A percentile compares a stretch with the other conserved stretches of the same genome.
phyloP scores from a whole-genome alignment of 1,284 basidiomycete species.

The Somion occarium region DNA sequence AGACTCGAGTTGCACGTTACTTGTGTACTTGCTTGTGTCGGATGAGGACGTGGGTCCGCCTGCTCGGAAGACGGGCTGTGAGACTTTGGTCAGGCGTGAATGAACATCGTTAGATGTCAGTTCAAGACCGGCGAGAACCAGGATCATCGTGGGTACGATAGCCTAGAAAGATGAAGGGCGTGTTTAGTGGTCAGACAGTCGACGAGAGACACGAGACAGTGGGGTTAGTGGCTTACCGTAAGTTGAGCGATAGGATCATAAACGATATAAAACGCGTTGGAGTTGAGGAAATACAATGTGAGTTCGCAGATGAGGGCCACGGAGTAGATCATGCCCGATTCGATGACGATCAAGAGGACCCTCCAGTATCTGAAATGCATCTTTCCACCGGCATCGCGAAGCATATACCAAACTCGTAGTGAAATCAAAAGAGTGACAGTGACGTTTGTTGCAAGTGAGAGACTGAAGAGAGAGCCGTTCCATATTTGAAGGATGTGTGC shows the following conservation, averaged over 20 bases:
- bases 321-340: conserved; percentile 36
- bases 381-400: conserved; percentile 17
- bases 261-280: conserved; percentile 36
- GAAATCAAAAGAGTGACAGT: conserved; percentile 32
- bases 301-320: conserved; percentile 34
- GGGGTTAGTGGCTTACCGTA: conserved; percentile 23
- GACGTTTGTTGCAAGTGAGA: conserved; percentile 35
- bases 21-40: neutral
- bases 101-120: conserved; percentile 28
- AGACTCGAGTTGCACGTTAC: neutral
- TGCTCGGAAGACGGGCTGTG: neutral
- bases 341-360: conserved; percentile 33
- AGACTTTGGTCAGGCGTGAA: conserved; percentile 9
- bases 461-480: conserved; percentile 35
- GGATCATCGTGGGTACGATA: conserved; percentile 30
- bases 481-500: conserved; percentile 25
- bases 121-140: conserved; percentile 28
- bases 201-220: neutral
- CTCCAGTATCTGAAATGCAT: conserved; percentile 27
- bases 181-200: neutral
- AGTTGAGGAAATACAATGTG: conserved; percentile 32
- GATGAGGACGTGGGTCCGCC: neutral
- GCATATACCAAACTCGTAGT: conserved; percentile 31
- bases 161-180: conserved; percentile 16
- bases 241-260: conserved; percentile 38